phyloP scores from a whole-genome alignment of 1,284 basidiomycete species.

The Ustilago vetiveriae region DNA sequence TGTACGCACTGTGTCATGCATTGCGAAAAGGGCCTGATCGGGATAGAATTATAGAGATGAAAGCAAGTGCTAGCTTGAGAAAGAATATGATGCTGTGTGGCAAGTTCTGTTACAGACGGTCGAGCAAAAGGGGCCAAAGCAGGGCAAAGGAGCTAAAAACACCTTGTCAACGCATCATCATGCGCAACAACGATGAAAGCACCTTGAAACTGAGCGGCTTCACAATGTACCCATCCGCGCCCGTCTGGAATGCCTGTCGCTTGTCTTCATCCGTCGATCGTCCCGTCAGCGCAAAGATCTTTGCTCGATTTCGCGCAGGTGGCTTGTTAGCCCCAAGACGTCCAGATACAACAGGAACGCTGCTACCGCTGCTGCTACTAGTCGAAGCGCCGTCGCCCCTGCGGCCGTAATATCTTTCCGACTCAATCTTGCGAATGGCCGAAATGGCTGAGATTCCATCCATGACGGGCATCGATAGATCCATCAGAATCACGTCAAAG shows the following conservation, averaged over 20 bases:
- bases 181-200: conserved; percentile 43
- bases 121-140: too few species aligned
- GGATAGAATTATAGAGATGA: too few species aligned
- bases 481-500: conserved; percentile 70
- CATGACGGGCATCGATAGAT: conserved; percentile 90
- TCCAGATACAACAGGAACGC: neutral
- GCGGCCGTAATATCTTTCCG: conserved; percentile 67
- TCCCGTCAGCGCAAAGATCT: conserved; percentile 90
- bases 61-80: too few species aligned
- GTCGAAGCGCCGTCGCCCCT: conserved; percentile 6
- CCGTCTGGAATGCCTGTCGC: conserved; percentile 85
- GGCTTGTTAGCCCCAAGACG: conserved; percentile 9
- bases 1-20: too few species aligned
- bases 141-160: too few species aligned
- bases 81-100: too few species aligned
- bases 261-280: conserved; percentile 93
- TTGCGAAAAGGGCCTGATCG: too few species aligned
- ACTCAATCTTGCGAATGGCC: conserved; percentile 83
- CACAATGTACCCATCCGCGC: conserved; percentile 91
- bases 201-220: conserved; percentile 56
- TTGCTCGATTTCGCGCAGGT: conserved; percentile 59
- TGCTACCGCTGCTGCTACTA: neutral
- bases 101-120: too few species aligned
- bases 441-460: conserved; percentile 85
- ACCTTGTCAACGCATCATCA: conserved; percentile 46